phyloP scores from a whole-genome alignment of 1,139 yeast species.

The Sporopachydermia cereana region DNA sequence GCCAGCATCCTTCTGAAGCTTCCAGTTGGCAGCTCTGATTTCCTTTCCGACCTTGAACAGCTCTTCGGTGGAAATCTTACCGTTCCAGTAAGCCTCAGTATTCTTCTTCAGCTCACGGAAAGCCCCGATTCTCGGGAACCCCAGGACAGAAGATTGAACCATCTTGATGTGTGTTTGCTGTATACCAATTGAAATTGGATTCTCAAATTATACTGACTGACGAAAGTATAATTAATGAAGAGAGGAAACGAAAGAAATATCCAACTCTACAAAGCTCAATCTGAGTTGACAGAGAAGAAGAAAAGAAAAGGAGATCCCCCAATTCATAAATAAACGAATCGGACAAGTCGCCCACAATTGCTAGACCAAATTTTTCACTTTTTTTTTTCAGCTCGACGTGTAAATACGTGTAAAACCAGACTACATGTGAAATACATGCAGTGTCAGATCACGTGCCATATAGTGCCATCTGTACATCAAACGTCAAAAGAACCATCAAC shows the following conservation, averaged over 20 bases:
- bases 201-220: background rate
- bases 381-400: too few relatives aligned
- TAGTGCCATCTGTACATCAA: too few relatives aligned
- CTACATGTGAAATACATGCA: too few relatives aligned
- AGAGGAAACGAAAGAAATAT: constrained; percentile 8
- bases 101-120: constrained; percentile 98
- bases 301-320: background rate
- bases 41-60: constrained; percentile 88
- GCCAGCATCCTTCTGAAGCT: constrained; percentile 93
- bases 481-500: too few relatives aligned
- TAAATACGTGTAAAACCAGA: too few relatives aligned
- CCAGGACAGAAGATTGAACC: constrained; percentile 95
- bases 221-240: background rate
- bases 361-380: background rate
- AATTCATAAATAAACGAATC: background rate
- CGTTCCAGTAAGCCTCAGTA: constrained; percentile 98
- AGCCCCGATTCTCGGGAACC: constrained; percentile 97
- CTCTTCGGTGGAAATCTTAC: constrained; percentile 81
- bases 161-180: constrained; percentile 30
- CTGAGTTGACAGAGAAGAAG: background rate
- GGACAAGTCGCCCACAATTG: background rate
- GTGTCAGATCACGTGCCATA: too few relatives aligned
- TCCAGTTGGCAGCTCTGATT: constrained; percentile 94
- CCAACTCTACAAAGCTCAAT: background rate
- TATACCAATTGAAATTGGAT: background rate